phyloP scores from a whole-genome alignment of 345 rosid genomes.

The Durio zibethinus region DNA sequence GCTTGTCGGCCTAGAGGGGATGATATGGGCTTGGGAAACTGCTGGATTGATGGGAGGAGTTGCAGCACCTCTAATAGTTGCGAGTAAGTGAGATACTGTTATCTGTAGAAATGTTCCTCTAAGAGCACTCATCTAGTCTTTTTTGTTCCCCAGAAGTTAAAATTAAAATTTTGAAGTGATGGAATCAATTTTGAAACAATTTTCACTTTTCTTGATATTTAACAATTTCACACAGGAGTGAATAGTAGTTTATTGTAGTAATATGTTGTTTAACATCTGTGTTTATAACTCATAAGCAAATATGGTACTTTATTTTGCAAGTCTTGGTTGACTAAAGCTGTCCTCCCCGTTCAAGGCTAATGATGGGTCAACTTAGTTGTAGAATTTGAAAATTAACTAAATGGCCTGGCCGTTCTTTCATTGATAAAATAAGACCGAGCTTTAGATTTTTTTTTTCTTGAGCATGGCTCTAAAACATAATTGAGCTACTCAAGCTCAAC shows the following conservation, averaged over 20 bases:
- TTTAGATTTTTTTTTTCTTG: background rate
- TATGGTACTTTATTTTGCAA: background rate
- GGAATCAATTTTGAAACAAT: background rate
- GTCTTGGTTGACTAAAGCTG: background rate
- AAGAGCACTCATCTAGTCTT: background rate
- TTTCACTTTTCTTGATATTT: background rate
- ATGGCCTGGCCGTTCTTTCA: background rate
- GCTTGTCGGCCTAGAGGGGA: conserved; percentile 74
- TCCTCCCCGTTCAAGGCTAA: background rate
- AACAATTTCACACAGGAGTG: background rate
- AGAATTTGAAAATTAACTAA: background rate
- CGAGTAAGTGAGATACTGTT: conserved; percentile 43
- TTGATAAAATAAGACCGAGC: background rate
- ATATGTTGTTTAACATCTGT: background rate
- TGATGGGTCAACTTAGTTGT: background rate
- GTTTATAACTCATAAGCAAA: background rate
- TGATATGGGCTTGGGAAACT: conserved; percentile 70
- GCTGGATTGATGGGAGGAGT: conserved; percentile 79
- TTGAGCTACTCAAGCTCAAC: background rate
- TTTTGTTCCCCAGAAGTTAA: background rate
- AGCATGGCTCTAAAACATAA: background rate
- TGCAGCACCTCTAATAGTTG: conserved; percentile 79
- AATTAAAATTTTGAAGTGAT: background rate
- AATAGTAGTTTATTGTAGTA: background rate
- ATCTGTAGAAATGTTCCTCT: background rate